Conservation (phyloP, 352 stramenopile species). For the Pythium aquatile region DNA sequence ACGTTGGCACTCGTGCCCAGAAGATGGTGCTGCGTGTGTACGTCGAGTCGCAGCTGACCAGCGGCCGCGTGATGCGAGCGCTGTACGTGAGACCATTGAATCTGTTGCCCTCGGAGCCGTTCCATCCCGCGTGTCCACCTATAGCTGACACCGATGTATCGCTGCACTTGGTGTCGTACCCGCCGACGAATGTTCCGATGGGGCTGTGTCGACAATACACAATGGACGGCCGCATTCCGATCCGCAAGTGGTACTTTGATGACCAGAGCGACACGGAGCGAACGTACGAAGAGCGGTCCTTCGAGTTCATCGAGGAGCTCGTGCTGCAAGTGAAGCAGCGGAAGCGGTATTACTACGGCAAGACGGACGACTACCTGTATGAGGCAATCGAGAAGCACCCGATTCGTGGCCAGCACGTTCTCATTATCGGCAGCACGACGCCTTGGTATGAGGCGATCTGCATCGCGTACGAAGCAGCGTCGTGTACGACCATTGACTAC, state of each 20-base stretch:
- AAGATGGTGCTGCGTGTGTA: conserved; percentile 36
- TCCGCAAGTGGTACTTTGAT: conserved; percentile 51
- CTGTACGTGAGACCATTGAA: conserved; percentile 36
- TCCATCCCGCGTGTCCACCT: conserved; percentile 23
- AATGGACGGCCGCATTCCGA: conserved; percentile 31
- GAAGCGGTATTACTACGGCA: conserved; percentile 30
- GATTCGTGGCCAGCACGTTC: conserved; percentile 34
- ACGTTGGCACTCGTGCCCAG: conserved; percentile 25
- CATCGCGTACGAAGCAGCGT: conserved; percentile 32
- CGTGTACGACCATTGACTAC: conserved; percentile 39
- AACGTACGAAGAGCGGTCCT: conserved; percentile 30
- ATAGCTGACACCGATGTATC: not conserved
- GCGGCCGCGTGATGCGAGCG: conserved; percentile 23
- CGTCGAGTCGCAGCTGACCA: conserved; percentile 21
- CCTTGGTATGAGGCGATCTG: conserved; percentile 45
- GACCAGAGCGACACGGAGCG: conserved; percentile 33
- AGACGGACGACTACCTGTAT: conserved; percentile 30
- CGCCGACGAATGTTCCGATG: conserved; percentile 31
- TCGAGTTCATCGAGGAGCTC: conserved; percentile 30
- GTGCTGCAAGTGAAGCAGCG: conserved; percentile 18
- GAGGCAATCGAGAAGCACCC: conserved; percentile 29
- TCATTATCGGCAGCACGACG: conserved; percentile 38
- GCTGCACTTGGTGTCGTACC: conserved; percentile 18
- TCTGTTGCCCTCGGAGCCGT: conserved; percentile 31
- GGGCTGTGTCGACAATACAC: conserved; percentile 36